Conservation (phyloP, 192 early-diverging fungal genomes). For the Phycomyces blakesleeanus region DNA sequence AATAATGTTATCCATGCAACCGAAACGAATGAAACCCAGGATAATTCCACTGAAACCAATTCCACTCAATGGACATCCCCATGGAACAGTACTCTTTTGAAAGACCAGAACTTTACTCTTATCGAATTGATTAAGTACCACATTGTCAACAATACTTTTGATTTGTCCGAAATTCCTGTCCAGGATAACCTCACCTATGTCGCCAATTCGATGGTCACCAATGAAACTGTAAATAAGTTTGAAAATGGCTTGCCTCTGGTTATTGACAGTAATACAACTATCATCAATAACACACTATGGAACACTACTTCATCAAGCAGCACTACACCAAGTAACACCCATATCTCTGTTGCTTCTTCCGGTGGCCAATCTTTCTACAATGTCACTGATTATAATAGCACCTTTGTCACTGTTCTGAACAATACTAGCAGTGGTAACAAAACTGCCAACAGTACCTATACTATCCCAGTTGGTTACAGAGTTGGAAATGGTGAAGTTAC, state of each 20-base stretch:
- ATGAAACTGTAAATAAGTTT: slow-evolving; percentile 5
- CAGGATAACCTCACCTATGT: background rate
- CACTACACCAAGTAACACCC: background rate
- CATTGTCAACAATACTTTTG: slow-evolving; percentile 5
- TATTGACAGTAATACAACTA: slow-evolving; percentile 4
- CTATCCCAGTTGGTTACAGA: background rate
- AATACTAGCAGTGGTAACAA: background rate
- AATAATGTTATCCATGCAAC: no score
- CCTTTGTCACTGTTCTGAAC: background rate
- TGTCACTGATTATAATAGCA: no score
- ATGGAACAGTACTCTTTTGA: no score
- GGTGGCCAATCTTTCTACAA: no score
- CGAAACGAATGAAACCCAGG: no score
- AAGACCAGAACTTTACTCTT: background rate
- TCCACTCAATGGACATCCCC: no score
- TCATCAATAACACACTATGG: background rate
- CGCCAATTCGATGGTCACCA: slow-evolving; percentile 6
- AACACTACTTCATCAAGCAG: background rate
- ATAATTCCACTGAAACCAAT: no score
- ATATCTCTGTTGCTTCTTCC: no score
- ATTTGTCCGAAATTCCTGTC: background rate
- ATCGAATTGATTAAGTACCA: slow-evolving; percentile 17
- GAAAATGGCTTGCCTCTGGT: slow-evolving; percentile 2
- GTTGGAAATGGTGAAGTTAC: slow-evolving; percentile 13
- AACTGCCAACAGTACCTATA: background rate